Evolutionary conservation across 768 basidiomycete species (phyloP), one percentile per base, ranked within the genome.

Genomic region (Amanita inopinata): DNA sequence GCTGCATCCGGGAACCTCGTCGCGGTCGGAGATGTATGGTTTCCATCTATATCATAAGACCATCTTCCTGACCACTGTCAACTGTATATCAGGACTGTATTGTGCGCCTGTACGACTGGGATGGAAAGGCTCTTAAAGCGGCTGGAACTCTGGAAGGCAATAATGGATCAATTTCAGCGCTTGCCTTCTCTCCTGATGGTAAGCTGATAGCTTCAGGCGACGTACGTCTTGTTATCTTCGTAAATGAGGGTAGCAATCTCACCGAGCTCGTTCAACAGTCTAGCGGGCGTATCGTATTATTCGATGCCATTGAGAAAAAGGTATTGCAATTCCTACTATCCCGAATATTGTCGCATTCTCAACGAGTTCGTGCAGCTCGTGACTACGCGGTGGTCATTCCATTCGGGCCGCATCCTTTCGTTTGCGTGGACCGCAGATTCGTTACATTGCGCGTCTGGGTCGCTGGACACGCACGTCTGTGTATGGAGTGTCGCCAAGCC

Each of bases 401-500:
- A 98, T 63, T 70, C 80, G 6, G 87, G 78, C 0, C 80, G 88
- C 20, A 74, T 97, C 47, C 74, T 81, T 51, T 77, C 86, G 7
- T 69, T 98, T 12, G 65, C 76, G 1, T 92, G 85, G 79, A 78
- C 84, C 5, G 51, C 74, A 4, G 80, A 86, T 54, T 79, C 80
- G 5, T 69, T 70, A 47, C 79, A 92, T 54, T 74, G 85, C 48
- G 92, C 80, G 8, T 91, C 90, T 3, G 91, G 83, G 8, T 88
- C 90, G 14, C 70, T 94, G n/a, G 94, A 98, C 58, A 93, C 92
- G 22, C 77, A 90, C 50, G 77, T 94, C 3, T 96, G 91, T 54
- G 63, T 97, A 18, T 97, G 87, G 79, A 80, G 81, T 49, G 77
- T 89, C 22, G 64, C 64, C 33, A 73, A 77, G 54, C 79, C 82